These are phyloP conservation scores for Alternaria sp. DNA, from an alignment of 2,329 filamentous ascomycete species.

Conservation along the genomic window DNA sequence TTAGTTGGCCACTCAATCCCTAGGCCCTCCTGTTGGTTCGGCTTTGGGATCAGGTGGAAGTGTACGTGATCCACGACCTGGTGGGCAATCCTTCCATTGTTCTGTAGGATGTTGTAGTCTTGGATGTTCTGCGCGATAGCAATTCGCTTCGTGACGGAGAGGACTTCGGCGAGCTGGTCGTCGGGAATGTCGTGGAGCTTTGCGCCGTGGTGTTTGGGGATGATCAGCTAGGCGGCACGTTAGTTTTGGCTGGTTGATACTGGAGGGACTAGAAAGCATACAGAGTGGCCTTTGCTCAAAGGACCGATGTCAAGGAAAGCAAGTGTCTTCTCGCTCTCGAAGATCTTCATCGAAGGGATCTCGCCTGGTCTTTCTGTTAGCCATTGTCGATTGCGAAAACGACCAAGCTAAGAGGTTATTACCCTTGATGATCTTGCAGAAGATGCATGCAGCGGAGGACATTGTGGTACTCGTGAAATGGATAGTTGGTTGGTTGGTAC, in stretches of 20 bases:
- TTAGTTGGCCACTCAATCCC: conserved; percentile 80
- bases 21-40: conserved; percentile 80
- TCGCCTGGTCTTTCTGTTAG: conserved; percentile 67
- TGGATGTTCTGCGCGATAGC: conserved; percentile 74
- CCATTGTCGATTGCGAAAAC: not conserved
- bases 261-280: conserved; percentile 54
- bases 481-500: conserved; percentile 21
- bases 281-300: conserved; percentile 85
- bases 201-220: conserved; percentile 91
- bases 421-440: conserved; percentile 99
- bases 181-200: conserved; percentile 95
- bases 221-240: conserved; percentile 73
- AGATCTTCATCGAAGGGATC: conserved; percentile 95
- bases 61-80: conserved; percentile 94
- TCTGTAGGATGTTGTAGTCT: conserved; percentile 95
- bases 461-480: conserved; percentile 49
- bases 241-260: not conserved
- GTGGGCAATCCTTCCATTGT: conserved; percentile 91
- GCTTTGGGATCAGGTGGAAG: conserved; percentile 98
- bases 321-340: conserved; percentile 89
- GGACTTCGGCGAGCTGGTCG: conserved; percentile 79
- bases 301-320: conserved; percentile 97
- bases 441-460: conserved; percentile 80
- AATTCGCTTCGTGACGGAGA: conserved; percentile 88
- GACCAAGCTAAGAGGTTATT: conserved; percentile 16